phyloP scores from a whole-genome alignment of 352 stramenopile species.

The Globisporangium okanoganense region DNA sequence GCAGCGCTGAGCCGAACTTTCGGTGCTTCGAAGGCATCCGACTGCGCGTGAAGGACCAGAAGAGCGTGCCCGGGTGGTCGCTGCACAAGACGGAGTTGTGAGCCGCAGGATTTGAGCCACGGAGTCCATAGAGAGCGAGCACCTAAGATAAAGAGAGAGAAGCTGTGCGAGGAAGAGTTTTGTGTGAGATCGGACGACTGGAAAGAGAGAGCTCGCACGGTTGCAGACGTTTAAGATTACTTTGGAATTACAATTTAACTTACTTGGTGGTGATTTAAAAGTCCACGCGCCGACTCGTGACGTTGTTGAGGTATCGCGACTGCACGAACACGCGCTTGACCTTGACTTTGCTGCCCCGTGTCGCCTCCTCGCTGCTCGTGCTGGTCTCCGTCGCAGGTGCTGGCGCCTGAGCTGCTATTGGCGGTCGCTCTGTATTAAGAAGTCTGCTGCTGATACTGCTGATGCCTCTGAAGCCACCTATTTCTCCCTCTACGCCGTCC shows the following conservation, averaged over 20 bases:
- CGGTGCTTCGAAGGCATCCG: slow-evolving; percentile 72
- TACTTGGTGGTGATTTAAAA: slow-evolving; percentile 2
- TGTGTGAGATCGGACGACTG: background rate
- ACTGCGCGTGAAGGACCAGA: slow-evolving; percentile 80
- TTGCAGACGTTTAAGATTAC: slow-evolving; percentile 4
- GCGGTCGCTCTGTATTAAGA: slow-evolving; percentile 1
- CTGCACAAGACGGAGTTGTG: slow-evolving; percentile 47
- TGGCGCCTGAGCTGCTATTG: background rate
- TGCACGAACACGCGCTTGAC: slow-evolving; percentile 41
- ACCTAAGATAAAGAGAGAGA: background rate
- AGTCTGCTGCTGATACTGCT: slow-evolving; percentile 6
- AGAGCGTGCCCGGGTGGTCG: slow-evolving; percentile 79
- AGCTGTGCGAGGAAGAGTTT: background rate
- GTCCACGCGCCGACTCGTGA: slow-evolving; percentile 18
- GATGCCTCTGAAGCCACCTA: background rate
- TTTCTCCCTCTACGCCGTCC: background rate
- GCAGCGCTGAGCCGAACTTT: slow-evolving; percentile 29
- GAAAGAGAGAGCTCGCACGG: background rate
- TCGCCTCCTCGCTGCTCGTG: background rate
- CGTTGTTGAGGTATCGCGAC: slow-evolving; percentile 40
- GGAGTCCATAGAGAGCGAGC: background rate
- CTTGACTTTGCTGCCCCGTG: slow-evolving; percentile 10
- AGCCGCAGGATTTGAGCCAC: background rate
- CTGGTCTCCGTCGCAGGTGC: slow-evolving; percentile 1
- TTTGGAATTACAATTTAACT: slow-evolving; percentile 10